Conservation (phyloP, 345 rosid genomes). For the Hibiscus trionum region DNA sequence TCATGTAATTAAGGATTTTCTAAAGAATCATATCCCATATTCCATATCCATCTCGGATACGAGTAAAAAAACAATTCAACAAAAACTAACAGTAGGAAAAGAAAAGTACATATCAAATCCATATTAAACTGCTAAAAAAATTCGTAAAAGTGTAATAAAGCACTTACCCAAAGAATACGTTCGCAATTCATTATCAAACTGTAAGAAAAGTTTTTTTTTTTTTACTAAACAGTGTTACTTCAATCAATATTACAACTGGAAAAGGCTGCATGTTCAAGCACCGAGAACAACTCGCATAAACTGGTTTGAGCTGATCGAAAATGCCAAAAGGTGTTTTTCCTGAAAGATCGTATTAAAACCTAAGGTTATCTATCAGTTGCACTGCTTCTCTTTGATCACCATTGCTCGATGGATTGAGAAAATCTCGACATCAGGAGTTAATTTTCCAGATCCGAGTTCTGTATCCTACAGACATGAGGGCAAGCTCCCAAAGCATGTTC, state of each 20-base stretch:
- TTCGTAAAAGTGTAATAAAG: no score
- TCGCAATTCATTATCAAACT: background rate
- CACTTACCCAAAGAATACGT: no score
- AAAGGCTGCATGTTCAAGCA: background rate
- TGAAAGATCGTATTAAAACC: background rate
- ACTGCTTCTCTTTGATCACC: background rate
- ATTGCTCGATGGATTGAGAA: background rate
- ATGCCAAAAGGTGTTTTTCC: background rate
- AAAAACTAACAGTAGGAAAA: no score
- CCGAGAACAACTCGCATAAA: background rate
- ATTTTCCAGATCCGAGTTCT: constrained; percentile 78
- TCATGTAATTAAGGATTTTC: no score
- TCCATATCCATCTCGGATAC: no score
- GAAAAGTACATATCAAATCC: no score
- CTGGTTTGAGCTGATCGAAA: background rate
- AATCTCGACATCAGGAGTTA: constrained; percentile 19
- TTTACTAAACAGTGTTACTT: background rate
- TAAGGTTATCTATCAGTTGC: background rate
- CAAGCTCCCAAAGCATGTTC: constrained; percentile 97
- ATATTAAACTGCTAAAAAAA: no score
- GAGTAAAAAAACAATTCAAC: no score
- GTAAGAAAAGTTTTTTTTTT: background rate
- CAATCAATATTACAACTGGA: background rate
- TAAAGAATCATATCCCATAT: no score
- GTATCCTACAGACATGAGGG: constrained; percentile 82